These are phyloP conservation scores for Medicago lupulina DNA, from an alignment of 306 rosid species.

Conservation along the genomic window DNA sequence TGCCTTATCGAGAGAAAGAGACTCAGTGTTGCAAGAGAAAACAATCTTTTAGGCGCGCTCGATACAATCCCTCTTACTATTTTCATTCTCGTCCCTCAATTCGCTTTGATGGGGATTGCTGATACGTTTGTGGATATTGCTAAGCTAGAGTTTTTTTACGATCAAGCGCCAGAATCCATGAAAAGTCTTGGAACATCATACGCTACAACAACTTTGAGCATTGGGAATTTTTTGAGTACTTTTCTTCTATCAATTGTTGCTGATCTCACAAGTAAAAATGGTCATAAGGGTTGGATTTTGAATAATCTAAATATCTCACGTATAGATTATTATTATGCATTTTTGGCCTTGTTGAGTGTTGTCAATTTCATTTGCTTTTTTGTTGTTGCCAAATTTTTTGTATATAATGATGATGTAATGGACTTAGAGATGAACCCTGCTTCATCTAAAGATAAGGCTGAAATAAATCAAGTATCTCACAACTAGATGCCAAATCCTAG, in stretches of 20 bases:
- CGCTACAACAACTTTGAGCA: neutral
- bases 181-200: conserved; percentile 5
- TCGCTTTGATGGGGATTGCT: neutral
- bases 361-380: conserved; percentile 1
- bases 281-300: conserved; percentile 12
- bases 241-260: conserved; percentile 11
- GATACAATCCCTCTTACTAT: conserved; percentile 67
- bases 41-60: conserved; percentile 9
- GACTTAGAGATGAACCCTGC: neutral
- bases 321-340: conserved; percentile 18
- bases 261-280: neutral
- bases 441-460: neutral
- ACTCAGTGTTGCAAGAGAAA: conserved; percentile 55
- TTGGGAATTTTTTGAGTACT: neutral
- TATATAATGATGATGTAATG: neutral
- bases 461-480: neutral
- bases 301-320: neutral
- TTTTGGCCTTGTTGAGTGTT: neutral
- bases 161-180: conserved; percentile 23
- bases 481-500: conserved; percentile 1
- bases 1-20: conserved; percentile 63
- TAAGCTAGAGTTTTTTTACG: neutral
- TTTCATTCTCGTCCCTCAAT: conserved; percentile 56
- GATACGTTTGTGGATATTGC: neutral
- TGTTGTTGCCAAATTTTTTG: neutral